Evolutionary conservation across 2,329 filamentous ascomycete species (phyloP), one percentile per base, ranked within the genome.

Genomic region (Fonsecaea monophora): DNA sequence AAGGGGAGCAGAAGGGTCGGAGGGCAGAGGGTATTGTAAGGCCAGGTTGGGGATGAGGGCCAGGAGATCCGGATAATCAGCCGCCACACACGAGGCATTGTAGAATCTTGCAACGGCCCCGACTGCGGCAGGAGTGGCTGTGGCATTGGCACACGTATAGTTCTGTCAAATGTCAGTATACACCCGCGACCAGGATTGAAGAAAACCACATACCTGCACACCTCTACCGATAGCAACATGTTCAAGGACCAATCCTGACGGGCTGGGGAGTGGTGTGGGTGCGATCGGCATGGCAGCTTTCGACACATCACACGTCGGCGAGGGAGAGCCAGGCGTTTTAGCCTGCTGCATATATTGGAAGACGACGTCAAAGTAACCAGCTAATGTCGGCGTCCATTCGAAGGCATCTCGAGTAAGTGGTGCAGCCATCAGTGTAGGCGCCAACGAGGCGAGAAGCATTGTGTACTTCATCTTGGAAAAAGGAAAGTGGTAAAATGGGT

Each of bases 151-250:
- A 83, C 94, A 97, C 60, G 92, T 96, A 83, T 97, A 98, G 85
- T 97, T 97, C 81, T 97, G 89, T 50, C 48, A 56, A 30, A 30
- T 15, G 53, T 53, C 37, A 53, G 32, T 34, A 55, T 37, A 12
- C 45, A 15, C n/a, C 50, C 38, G n/a, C 45, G 8, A 40, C 2
- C 32, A 12, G 5, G 21, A 50, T 7, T 8, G 13, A 15, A n/a
- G 7, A 9, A n/a, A 18, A 4, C 8, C 25, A 8, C 55, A 9
- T 50, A 83, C 81, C 76, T 83, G 81, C 7, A 91, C 95, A 67
- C 94, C 94, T 53, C 92, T 89, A 74, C 94, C 94, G 69, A 97
- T 83, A 75, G 90, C 92, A 62, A 97, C 90, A 79, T 96, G 92
- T 75, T 87, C 85, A 59, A 96, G 83, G 3, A 76, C 81, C 35